Conservation (phyloP, 2,329 filamentous ascomycete species). For the Laburnicola sp. region DNA sequence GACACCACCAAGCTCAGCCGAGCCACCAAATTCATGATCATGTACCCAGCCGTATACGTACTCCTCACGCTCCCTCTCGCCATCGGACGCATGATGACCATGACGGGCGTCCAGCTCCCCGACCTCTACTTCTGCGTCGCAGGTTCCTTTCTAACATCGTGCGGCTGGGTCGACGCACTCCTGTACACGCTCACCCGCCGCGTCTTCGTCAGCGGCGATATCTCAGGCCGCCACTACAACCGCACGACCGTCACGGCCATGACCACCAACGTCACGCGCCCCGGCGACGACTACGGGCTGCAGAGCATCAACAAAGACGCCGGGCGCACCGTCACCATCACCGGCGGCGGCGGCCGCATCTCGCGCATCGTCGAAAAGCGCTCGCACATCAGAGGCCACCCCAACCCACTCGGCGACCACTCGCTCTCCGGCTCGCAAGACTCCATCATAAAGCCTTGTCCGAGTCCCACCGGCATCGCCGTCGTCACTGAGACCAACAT, state of each 20-base stretch:
- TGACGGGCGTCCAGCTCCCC: conserved; percentile 49
- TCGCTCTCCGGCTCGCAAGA: conserved; percentile 40
- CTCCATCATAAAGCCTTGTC: conserved; percentile 36
- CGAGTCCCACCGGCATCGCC: conserved; percentile 31
- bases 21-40: conserved; percentile 61
- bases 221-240: conserved; percentile 32
- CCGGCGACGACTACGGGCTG: conserved; percentile 32
- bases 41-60: conserved; percentile 70
- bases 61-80: conserved; percentile 68
- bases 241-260: conserved; percentile 26
- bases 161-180: conserved; percentile 50
- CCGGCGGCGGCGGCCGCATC: conserved; percentile 35
- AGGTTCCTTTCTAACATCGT: conserved; percentile 59
- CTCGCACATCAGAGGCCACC: conserved; percentile 23
- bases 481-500: conserved; percentile 42
- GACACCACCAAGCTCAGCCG: conserved; percentile 41
- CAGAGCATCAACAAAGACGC: conserved; percentile 37
- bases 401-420: conserved; percentile 24
- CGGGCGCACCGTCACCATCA: conserved; percentile 41
- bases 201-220: conserved; percentile 41
- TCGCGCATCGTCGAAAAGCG: conserved; percentile 33
- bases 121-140: conserved; percentile 62
- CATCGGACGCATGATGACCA: conserved; percentile 44
- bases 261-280: conserved; percentile 27
- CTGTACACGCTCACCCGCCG: conserved; percentile 50